These are phyloP conservation scores for Fusarium nisikadoi DNA, from an alignment of 2,329 filamentous ascomycete genomes.

Conservation along the genomic window DNA sequence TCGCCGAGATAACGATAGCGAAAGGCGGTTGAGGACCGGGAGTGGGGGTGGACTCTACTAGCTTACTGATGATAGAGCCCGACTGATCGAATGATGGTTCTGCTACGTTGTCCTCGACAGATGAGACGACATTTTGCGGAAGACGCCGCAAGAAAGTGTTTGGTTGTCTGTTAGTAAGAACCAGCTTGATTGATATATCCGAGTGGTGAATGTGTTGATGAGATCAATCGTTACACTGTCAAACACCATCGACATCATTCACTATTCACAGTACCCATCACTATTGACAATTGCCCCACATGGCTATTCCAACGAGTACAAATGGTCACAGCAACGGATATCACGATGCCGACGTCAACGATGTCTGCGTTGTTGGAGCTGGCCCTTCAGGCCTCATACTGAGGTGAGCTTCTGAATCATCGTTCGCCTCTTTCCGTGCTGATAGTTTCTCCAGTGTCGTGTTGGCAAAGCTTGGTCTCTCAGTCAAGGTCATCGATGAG, in stretches of 20 bases:
- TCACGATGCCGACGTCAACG: slow-evolving; percentile 40
- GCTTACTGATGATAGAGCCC: background rate
- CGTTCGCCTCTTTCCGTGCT: background rate
- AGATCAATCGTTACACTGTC: background rate
- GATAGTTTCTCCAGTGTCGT: slow-evolving; percentile 45
- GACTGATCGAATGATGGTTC: slow-evolving; percentile 2
- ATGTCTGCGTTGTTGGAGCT: slow-evolving; percentile 65
- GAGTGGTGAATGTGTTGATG: background rate
- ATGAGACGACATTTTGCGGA: slow-evolving; percentile 1
- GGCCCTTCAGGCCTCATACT: slow-evolving; percentile 67
- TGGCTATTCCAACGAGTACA: background rate
- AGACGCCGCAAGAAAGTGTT: background rate
- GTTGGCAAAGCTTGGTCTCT: slow-evolving; percentile 73
- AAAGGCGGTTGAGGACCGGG: background rate
- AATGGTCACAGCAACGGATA: background rate
- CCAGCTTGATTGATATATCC: background rate
- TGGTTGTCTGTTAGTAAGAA: background rate
- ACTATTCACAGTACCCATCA: background rate
- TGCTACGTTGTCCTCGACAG: background rate
- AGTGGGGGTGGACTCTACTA: slow-evolving; percentile 1
- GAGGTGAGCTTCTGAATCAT: slow-evolving; percentile 38
- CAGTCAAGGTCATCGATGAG: slow-evolving; percentile 73
- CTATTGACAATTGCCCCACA: background rate
- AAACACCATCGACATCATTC: background rate
- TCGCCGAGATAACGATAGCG: background rate